Percentiles rank a stretch among this genome's conserved stretches.
Conservation (phyloP, 352 stramenopile species). For the Phytophthora quininea region DNA sequence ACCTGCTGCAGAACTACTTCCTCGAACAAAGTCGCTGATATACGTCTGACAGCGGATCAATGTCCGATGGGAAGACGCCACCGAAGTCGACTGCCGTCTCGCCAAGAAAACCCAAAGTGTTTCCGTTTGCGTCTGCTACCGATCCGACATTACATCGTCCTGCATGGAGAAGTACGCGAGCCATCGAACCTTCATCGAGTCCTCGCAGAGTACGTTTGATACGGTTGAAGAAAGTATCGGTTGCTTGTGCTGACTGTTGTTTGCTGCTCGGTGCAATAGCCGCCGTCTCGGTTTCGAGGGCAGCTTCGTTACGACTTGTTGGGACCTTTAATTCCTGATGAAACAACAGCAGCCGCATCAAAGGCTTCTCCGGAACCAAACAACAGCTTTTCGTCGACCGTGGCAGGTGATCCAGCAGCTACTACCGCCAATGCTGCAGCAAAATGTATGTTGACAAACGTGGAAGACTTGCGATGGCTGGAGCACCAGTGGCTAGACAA, state of each 20-base stretch:
- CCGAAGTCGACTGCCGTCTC: slow-evolving; percentile 2
- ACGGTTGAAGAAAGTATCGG: no score
- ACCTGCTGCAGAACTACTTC: background rate
- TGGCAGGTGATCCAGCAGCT: no score
- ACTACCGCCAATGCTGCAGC: background rate
- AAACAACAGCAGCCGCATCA: background rate
- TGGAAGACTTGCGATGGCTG: slow-evolving; percentile 77
- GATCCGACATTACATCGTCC: slow-evolving; percentile 63
- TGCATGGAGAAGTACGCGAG: slow-evolving; percentile 53
- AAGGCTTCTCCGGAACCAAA: background rate
- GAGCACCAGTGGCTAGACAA: slow-evolving; percentile 80
- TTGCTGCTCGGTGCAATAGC: slow-evolving; percentile 21
- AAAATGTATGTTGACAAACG: slow-evolving; percentile 37
- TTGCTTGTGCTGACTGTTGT: no score
- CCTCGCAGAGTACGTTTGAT: slow-evolving; percentile 40
- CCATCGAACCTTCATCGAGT: slow-evolving; percentile 25
- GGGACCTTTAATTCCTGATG: background rate
- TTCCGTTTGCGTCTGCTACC: slow-evolving; percentile 59
- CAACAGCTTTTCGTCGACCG: no score
- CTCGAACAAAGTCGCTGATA: background rate
- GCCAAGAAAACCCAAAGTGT: slow-evolving; percentile 17
- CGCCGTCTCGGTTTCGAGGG: slow-evolving; percentile 46
- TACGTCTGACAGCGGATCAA: background rate
- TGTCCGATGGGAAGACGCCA: slow-evolving; percentile 3
- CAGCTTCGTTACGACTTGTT: slow-evolving; percentile 42